phyloP scores from a whole-genome alignment of 805 yeast species.

The Candida germanica region DNA sequence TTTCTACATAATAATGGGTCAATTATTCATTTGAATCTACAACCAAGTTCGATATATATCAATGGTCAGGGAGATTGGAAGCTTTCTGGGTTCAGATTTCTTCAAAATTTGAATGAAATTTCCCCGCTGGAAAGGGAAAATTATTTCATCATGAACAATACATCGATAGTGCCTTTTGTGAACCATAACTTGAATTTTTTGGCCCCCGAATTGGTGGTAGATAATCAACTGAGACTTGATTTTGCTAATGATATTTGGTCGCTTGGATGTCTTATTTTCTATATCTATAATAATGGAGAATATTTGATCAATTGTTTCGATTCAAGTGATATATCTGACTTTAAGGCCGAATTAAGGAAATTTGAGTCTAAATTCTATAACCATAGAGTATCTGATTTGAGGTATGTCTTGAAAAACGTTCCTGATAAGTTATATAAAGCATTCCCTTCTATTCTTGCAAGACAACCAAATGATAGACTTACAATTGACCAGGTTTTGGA shows the following conservation, averaged over 20 bases:
- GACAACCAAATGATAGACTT: constrained; percentile 55
- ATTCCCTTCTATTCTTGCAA: constrained; percentile 52
- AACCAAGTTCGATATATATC: constrained; percentile 73
- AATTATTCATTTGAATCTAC: constrained; percentile 71
- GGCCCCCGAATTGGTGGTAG: constrained; percentile 81
- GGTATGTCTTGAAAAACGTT: constrained; percentile 49
- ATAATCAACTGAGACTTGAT: constrained; percentile 50
- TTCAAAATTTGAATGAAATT: constrained; percentile 49
- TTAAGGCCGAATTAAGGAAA: constrained; percentile 51
- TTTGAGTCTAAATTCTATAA: constrained; percentile 45
- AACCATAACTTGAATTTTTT: constrained; percentile 69
- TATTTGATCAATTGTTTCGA: constrained; percentile 40
- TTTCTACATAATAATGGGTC: constrained; percentile 79
- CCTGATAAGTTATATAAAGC: constrained; percentile 55
- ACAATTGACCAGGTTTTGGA: constrained; percentile 66
- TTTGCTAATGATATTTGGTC: constrained; percentile 81
- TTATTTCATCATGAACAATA: constrained; percentile 65
- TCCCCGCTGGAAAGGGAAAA: constrained; percentile 49
- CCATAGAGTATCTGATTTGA: constrained; percentile 31
- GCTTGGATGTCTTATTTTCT: constrained; percentile 71
- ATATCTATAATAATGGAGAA: constrained; percentile 58
- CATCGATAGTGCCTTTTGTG: constrained; percentile 77
- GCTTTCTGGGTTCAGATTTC: constrained; percentile 62
- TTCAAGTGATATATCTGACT: constrained; percentile 55
- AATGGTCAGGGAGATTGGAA: constrained; percentile 94